A percentile compares a stretch with the other conserved stretches of the same genome.
These are phyloP conservation scores for Nymphaea colorata DNA, from an alignment of 164 flowering plant species.

Conservation along the genomic window DNA sequence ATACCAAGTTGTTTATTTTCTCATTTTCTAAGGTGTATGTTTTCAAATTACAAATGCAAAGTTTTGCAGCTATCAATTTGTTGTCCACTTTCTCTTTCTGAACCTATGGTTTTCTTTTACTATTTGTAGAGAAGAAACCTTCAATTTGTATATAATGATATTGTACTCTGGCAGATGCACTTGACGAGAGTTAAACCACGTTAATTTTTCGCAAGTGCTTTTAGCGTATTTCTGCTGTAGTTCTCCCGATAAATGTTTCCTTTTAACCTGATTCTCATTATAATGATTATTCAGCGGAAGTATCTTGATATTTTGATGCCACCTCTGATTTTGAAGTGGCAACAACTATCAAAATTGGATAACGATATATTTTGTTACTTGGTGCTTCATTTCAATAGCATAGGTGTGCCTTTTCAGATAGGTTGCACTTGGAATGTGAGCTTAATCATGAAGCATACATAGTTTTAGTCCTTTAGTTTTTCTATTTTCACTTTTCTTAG, in stretches of 20 bases:
- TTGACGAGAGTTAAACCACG: slow-evolving; percentile 85
- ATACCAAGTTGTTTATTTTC: slow-evolving; percentile 71
- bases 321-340: slow-evolving; percentile 94
- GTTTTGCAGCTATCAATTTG: too few relatives aligned
- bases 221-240: neutral
- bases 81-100: too few relatives aligned
- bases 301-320: slow-evolving; percentile 95
- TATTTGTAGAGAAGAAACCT: slow-evolving; percentile 65
- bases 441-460: slow-evolving; percentile 68
- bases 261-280: neutral
- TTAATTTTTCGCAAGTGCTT: slow-evolving; percentile 4
- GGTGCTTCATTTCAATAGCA: slow-evolving; percentile 96
- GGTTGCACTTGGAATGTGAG: slow-evolving; percentile 55
- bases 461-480: slow-evolving; percentile 97
- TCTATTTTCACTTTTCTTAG: slow-evolving; percentile 98
- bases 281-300: slow-evolving; percentile 37
- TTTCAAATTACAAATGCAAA: too few relatives aligned
- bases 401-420: slow-evolving; percentile 36
- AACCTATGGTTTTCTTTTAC: too few relatives aligned
- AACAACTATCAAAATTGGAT: slow-evolving; percentile 79
- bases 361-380: slow-evolving; percentile 86
- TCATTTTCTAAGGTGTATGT: too few relatives aligned
- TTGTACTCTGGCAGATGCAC: slow-evolving; percentile 95
- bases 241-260: too few relatives aligned
- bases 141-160: slow-evolving; percentile 91